Conservation (phyloP, 805 yeast species). For the Metschnikowia colocasiae region DNA sequence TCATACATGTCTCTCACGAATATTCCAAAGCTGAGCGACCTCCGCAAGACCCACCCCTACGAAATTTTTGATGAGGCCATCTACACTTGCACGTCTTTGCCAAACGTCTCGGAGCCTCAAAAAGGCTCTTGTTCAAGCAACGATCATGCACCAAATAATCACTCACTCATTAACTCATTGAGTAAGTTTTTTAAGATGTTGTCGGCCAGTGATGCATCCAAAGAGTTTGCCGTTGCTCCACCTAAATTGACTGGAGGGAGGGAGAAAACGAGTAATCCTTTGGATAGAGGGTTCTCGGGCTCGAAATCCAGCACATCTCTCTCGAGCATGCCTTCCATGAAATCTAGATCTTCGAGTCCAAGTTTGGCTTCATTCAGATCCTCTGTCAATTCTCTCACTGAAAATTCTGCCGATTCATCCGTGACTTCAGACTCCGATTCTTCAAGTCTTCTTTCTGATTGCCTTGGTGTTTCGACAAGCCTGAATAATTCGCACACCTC, state of each 20-base stretch:
- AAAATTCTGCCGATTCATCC: constrained; percentile 30
- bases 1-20: constrained; percentile 17
- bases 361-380: constrained; percentile 36
- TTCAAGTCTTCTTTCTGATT: constrained; percentile 17
- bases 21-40: constrained; percentile 28
- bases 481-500: constrained; percentile 10
- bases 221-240: constrained; percentile 10
- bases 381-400: constrained; percentile 35
- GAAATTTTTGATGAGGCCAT: constrained; percentile 67
- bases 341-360: constrained; percentile 37
- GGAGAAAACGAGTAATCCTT: constrained; percentile 7
- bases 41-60: constrained; percentile 53
- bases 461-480: constrained; percentile 15
- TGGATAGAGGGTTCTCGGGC: constrained; percentile 20
- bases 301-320: constrained; percentile 35
- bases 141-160: constrained; percentile 24
- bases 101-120: constrained; percentile 13
- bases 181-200: constrained; percentile 31
- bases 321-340: constrained; percentile 29
- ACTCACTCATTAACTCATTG: constrained; percentile 35
- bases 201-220: constrained; percentile 28
- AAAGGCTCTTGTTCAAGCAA: not conserved
- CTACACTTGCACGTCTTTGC: constrained; percentile 35
- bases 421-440: constrained; percentile 30
- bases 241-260: constrained; percentile 8